Evolutionary conservation across 768 basidiomycete genomes (phyloP).

Genomic region (Trametopsis cervina): DNA sequence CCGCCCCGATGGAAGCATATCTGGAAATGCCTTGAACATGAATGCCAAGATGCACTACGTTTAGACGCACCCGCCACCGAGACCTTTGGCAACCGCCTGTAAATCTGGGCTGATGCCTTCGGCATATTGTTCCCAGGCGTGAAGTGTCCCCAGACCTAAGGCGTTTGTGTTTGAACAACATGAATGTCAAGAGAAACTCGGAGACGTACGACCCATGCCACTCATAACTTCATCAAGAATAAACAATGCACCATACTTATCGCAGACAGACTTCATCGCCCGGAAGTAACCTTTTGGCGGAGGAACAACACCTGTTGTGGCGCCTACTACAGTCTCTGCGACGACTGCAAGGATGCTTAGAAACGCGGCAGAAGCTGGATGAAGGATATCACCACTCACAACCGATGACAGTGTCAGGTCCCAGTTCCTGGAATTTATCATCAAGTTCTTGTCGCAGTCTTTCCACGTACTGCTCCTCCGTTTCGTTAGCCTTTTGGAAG

Average conservation of each 20-base stretch:
- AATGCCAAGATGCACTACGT: background rate
- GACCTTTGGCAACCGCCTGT: constrained; percentile 84
- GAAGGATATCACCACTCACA: constrained; percentile 40
- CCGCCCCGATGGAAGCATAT: constrained; percentile 77
- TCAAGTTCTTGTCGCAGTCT: constrained; percentile 77
- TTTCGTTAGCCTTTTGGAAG: constrained; percentile 64
- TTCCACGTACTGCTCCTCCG: constrained; percentile 73
- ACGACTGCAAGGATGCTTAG: constrained; percentile 42
- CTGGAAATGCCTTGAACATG: constrained; percentile 28
- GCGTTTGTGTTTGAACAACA: no score
- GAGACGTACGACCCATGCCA: constrained; percentile 75
- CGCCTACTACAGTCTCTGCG: constrained; percentile 85
- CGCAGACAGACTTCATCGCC: constrained; percentile 78
- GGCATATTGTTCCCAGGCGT: constrained; percentile 81
- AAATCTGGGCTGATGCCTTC: constrained; percentile 77
- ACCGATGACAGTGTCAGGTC: constrained; percentile 75
- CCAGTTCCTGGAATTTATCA: constrained; percentile 76
- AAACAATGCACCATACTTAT: constrained; percentile 65
- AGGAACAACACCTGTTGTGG: constrained; percentile 68
- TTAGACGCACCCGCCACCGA: constrained; percentile 71
- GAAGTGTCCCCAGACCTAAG: constrained; percentile 78
- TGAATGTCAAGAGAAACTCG: background rate
- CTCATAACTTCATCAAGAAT: constrained; percentile 92
- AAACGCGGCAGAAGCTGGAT: background rate
- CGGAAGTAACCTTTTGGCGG: constrained; percentile 83